Evolutionary conservation across 768 basidiomycete species (phyloP).

Genomic region (Dacryopinax spathularia): DNA sequence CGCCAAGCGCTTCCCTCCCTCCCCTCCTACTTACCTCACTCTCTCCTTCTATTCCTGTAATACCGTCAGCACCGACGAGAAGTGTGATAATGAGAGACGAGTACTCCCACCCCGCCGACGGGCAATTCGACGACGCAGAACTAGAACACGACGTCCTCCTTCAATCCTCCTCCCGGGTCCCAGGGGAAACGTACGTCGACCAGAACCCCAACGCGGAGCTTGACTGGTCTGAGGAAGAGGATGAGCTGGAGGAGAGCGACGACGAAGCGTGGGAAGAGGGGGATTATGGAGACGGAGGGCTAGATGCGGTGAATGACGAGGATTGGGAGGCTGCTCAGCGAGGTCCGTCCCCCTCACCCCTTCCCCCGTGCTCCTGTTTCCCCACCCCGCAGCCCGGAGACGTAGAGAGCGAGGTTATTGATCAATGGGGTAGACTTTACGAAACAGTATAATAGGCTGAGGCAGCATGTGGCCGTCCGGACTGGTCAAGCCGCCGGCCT

Average conservation of each 20-base stretch:
- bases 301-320: constrained; percentile 57
- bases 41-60: background rate
- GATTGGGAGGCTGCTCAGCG: constrained; percentile 79
- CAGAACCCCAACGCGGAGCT: background rate
- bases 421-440: constrained; percentile 63
- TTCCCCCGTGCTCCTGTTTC: background rate
- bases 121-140: background rate
- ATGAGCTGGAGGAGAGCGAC: constrained; percentile 10
- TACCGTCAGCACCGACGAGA: background rate
- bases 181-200: background rate
- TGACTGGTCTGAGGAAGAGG: constrained; percentile 2
- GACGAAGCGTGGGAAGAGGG: constrained; percentile 34
- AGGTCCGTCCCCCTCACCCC: constrained; percentile 34
- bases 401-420: background rate
- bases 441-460: constrained; percentile 90
- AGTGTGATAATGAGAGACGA: background rate
- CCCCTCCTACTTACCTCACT: background rate
- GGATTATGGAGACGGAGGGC: constrained; percentile 4
- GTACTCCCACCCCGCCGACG: background rate
- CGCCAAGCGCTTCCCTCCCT: background rate
- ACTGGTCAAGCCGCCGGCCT: constrained; percentile 39
- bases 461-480: constrained; percentile 78
- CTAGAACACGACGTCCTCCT: background rate
- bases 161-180: background rate
- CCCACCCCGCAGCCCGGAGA: too few relatives aligned